Conservation (phyloP, 2,329 filamentous ascomycete genomes). For the Monosporascus sp. region DNA sequence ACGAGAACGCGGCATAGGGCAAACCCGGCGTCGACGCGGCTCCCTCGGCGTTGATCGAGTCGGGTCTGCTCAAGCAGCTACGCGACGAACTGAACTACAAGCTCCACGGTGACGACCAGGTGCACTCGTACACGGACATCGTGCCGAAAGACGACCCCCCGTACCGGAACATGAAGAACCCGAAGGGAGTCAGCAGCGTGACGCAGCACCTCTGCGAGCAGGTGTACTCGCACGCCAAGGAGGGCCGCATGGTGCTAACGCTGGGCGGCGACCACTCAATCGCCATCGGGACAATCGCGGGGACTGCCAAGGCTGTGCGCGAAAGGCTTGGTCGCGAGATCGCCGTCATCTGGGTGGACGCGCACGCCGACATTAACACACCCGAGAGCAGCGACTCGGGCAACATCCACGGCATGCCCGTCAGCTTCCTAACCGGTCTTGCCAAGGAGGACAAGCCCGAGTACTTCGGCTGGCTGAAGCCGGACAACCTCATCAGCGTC, state of each 20-base stretch:
- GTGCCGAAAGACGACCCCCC: conserved; percentile 69
- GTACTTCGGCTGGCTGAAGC: conserved; percentile 83
- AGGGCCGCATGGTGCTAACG: conserved; percentile 84
- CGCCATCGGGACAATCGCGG: conserved; percentile 87
- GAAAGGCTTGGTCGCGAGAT: conserved; percentile 79
- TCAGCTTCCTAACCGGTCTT: conserved; percentile 83
- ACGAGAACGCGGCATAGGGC: conserved; percentile 38
- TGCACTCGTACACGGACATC: conserved; percentile 77
- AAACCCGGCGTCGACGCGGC: conserved; percentile 90
- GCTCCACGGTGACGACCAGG: conserved; percentile 74
- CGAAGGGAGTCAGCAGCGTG: conserved; percentile 77
- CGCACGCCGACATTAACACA: conserved; percentile 96
- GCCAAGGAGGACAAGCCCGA: conserved; percentile 70
- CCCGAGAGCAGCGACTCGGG: conserved; percentile 85
- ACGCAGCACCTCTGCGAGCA: conserved; percentile 74
- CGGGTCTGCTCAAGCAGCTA: conserved; percentile 80
- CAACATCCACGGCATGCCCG: conserved; percentile 97
- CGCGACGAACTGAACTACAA: conserved; percentile 82
- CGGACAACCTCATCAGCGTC: conserved; percentile 63
- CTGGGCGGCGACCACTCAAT: conserved; percentile 96
- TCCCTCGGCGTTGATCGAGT: conserved; percentile 80
- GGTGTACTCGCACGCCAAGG: conserved; percentile 78
- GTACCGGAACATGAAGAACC: conserved; percentile 91
- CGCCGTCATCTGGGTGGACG: conserved; percentile 97
- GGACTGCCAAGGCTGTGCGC: conserved; percentile 77